Conservation (phyloP, 2,329 filamentous ascomycete species). For the Periglandula ipomoeae region DNA sequence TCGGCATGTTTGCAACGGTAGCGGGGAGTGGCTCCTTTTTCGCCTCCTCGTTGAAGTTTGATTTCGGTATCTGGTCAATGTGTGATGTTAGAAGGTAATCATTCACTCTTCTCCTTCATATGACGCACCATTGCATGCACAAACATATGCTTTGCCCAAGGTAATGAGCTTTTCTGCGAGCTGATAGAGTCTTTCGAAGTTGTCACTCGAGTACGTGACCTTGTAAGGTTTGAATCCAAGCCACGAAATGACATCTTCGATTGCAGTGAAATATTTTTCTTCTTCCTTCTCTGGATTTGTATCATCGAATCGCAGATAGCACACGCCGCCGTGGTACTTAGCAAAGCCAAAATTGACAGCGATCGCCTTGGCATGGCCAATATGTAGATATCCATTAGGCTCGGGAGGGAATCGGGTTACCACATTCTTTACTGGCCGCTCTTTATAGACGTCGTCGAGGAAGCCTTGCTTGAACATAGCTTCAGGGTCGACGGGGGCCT, state of each 20-base stretch:
- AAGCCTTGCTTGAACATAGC: conserved; percentile 77
- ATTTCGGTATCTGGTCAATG: conserved; percentile 55
- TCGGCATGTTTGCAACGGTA: conserved; percentile 76
- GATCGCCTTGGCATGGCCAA: conserved; percentile 93
- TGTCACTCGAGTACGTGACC: conserved; percentile 79
- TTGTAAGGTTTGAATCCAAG: conserved; percentile 42
- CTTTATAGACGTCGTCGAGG: conserved; percentile 61
- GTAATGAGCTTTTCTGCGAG: conserved; percentile 73
- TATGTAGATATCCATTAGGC: conserved; percentile 88
- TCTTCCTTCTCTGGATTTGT: conserved; percentile 94
- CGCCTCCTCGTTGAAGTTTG: conserved; percentile 77
- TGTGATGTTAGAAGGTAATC: neutral
- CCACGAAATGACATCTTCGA: conserved; percentile 81
- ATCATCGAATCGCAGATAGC: conserved; percentile 62
- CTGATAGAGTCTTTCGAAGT: conserved; percentile 76
- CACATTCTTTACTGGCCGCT: conserved; percentile 52
- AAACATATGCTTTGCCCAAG: conserved; percentile 65
- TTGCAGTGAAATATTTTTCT: conserved; percentile 81
- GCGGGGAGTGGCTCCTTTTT: conserved; percentile 56
- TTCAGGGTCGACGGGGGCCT: conserved; percentile 37
- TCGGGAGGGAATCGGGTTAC: conserved; percentile 73
- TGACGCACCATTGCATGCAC: conserved; percentile 66
- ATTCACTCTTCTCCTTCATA: neutral
- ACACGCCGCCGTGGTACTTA: conserved; percentile 61
- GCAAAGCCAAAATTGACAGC: conserved; percentile 96